Evolutionary conservation across 2,329 filamentous ascomycete genomes (phyloP).

Genomic region (Penicillium oxalicum): DNA sequence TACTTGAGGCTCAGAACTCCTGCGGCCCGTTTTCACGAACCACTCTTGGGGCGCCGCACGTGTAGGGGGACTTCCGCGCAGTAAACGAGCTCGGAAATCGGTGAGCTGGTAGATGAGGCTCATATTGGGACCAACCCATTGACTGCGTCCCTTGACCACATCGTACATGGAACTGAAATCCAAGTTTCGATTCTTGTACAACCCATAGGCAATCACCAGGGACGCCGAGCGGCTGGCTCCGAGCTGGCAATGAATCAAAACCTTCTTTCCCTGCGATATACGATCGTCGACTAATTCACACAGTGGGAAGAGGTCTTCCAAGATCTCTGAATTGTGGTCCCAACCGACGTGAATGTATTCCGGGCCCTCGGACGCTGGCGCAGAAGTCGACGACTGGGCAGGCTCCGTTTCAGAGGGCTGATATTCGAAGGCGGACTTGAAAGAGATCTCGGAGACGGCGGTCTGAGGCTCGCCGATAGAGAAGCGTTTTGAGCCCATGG

Average conservation of each 20-base stretch:
- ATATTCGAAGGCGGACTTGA: conserved; percentile 46
- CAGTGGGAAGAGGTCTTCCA: conserved; percentile 55
- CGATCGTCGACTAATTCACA: conserved; percentile 58
- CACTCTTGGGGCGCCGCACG: conserved; percentile 31
- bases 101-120: conserved; percentile 63
- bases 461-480: conserved; percentile 40
- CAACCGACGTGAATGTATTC: conserved; percentile 62
- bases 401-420: conserved; percentile 26
- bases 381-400: conserved; percentile 28
- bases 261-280: conserved; percentile 52
- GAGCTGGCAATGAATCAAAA: conserved; percentile 60
- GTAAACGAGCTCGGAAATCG: conserved; percentile 50
- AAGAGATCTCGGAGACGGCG: conserved; percentile 41
- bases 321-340: conserved; percentile 64
- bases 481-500: conserved; percentile 27
- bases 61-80: conserved; percentile 25
- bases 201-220: conserved; percentile 58
- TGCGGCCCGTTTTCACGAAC: conserved; percentile 26
- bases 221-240: conserved; percentile 62
- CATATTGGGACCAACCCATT: conserved; percentile 65
- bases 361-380: conserved; percentile 35
- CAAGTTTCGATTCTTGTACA: conserved; percentile 57
- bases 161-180: conserved; percentile 62
- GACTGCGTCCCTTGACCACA: conserved; percentile 57
- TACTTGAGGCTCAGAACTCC: conserved; percentile 28